These are phyloP conservation scores for Alternaria infectoria DNA, from an alignment of 2,329 filamentous ascomycete genomes.

Conservation along the genomic window DNA sequence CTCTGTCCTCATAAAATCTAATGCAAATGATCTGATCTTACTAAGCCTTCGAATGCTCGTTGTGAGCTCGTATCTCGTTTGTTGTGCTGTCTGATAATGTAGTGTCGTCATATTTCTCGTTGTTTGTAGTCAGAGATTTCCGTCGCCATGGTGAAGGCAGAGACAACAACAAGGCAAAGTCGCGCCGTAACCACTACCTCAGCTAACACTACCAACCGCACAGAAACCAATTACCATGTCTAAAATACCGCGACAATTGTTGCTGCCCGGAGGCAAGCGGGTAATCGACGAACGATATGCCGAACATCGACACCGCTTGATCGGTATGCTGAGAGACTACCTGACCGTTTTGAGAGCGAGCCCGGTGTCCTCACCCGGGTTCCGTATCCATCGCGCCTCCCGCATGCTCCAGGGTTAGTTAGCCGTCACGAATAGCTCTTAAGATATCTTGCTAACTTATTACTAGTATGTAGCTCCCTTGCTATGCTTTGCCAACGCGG, in stretches of 20 bases:
- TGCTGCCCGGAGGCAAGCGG: neutral
- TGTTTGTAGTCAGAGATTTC: neutral
- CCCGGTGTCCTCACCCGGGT: neutral
- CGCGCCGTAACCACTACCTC: neutral
- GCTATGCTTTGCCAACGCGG: too few species aligned
- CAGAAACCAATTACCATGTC: neutral
- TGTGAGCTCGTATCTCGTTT: neutral
- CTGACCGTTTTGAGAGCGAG: neutral
- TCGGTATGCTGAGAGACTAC: neutral
- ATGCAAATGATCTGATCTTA: neutral
- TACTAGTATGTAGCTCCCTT: too few species aligned
- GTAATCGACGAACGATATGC: neutral
- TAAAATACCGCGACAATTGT: neutral
- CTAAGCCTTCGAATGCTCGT: fast-evolving
- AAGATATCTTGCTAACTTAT: too few species aligned
- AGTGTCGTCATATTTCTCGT: neutral
- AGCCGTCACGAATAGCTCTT: too few species aligned
- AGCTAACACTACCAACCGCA: neutral
- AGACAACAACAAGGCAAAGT: neutral
- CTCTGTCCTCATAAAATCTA: neutral
- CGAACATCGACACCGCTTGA: neutral
- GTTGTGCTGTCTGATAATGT: neutral
- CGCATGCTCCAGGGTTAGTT: slow-evolving; percentile 5
- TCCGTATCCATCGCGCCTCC: neutral
- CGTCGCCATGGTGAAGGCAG: neutral